Percentiles rank a stretch among this genome's conserved stretches.
phyloP scores from a whole-genome alignment of 2,329 filamentous ascomycete genomes.

The Apiospora aurea region DNA sequence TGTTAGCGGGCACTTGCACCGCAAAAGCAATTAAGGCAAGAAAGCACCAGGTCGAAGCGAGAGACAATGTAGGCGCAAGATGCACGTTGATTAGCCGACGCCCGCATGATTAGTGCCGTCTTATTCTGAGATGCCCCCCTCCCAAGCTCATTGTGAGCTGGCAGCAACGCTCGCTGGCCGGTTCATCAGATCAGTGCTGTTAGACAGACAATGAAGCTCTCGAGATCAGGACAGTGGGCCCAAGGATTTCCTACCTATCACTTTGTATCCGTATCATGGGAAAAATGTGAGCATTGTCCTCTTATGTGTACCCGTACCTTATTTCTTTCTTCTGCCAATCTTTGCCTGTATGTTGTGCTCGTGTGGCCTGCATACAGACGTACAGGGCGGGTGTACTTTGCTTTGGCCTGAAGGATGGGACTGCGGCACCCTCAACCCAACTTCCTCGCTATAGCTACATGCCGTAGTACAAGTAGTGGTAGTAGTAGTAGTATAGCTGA shows the following conservation, averaged over 20 bases:
- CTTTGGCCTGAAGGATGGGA: conserved; percentile 1
- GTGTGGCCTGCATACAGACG: neutral
- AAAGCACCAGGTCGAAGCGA: conserved; percentile 20
- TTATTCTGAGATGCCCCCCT: conserved; percentile 2
- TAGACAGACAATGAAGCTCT: conserved; percentile 13
- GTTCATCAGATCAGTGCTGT: neutral
- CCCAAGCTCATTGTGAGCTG: neutral
- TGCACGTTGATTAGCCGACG: conserved; percentile 19
- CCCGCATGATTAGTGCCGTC: conserved; percentile 15
- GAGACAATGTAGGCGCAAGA: conserved; percentile 22
- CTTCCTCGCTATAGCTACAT: neutral
- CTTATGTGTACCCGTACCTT: conserved; percentile 20
- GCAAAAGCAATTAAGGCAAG: conserved; percentile 20
- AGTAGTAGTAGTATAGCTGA: conserved; percentile 2
- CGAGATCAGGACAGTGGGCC: conserved; percentile 17
- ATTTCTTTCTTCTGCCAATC: conserved; percentile 13
- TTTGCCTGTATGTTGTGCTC: conserved; percentile 9
- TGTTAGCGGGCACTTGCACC: conserved; percentile 22
- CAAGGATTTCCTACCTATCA: neutral
- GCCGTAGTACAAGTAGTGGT: neutral
- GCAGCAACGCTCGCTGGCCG: neutral
- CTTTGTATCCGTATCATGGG: conserved; percentile 5
- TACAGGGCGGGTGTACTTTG: conserved; percentile 8
- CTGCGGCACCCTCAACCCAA: neutral
- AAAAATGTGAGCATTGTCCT: conserved; percentile 14